Conservation (phyloP, 495 filamentous ascomycete genomes). For the Ramalina intermedia region DNA sequence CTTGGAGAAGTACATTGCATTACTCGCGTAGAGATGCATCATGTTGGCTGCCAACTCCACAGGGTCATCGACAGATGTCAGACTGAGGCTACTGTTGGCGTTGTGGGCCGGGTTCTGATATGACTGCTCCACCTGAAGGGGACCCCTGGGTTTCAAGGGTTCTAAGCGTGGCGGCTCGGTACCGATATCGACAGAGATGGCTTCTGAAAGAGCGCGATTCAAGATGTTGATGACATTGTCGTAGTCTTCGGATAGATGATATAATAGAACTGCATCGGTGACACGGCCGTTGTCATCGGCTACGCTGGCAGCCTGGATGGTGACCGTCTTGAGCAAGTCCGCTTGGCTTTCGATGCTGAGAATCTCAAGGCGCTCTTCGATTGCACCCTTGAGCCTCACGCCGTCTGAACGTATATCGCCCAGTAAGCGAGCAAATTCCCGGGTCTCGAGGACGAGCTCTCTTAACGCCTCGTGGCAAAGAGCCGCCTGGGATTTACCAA, state of each 20-base stretch:
- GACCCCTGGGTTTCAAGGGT: conserved; percentile 51
- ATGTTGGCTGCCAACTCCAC: conserved; percentile 64
- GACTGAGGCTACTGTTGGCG: conserved; percentile 50
- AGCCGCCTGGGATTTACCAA: conserved; percentile 60
- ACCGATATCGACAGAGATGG: conserved; percentile 67
- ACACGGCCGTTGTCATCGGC: conserved; percentile 88
- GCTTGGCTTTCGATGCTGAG: conserved; percentile 65
- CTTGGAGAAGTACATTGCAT: conserved; percentile 55
- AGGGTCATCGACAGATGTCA: conserved; percentile 80
- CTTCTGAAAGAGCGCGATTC: conserved; percentile 80
- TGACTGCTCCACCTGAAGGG: conserved; percentile 10
- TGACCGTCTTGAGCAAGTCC: conserved; percentile 76
- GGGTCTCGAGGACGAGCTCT: conserved; percentile 87
- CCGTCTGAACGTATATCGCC: conserved; percentile 82
- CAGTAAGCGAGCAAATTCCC: conserved; percentile 85
- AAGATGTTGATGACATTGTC: conserved; percentile 79
- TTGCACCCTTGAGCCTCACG: conserved; percentile 62
- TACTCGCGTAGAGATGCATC: conserved; percentile 61
- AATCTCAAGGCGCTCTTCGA: conserved; percentile 77
- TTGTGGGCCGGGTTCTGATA: conserved; percentile 15
- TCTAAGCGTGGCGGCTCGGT: conserved; percentile 59
- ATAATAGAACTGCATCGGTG: conserved; percentile 84
- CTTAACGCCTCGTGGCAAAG: conserved; percentile 87
- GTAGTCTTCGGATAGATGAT: conserved; percentile 88
- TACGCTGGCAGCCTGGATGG: conserved; percentile 72